Conservation (phyloP, 139 green algal species). For the Edaphochlamys debaryana region DNA sequence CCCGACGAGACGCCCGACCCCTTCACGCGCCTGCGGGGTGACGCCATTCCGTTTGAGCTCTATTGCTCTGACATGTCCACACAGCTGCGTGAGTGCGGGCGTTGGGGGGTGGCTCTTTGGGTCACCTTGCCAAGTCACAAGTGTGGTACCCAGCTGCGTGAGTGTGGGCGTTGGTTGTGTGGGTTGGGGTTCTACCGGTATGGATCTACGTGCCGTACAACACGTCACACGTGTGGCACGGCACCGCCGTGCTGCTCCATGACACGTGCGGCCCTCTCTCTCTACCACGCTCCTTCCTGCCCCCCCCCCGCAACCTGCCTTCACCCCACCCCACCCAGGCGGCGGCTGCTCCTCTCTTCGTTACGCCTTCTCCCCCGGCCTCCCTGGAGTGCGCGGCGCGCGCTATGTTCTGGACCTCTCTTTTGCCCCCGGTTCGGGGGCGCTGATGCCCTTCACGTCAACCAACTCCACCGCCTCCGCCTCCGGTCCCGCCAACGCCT, state of each 20-base stretch:
- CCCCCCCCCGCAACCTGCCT: not conserved
- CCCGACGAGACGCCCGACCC: slow-evolving; percentile 15
- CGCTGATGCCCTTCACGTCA: slow-evolving; percentile 29
- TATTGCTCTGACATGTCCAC: slow-evolving; percentile 44
- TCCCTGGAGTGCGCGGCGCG: slow-evolving; percentile 50
- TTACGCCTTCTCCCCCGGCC: slow-evolving; percentile 51
- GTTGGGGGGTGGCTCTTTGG: too few species aligned
- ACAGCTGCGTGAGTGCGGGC: slow-evolving; percentile 15
- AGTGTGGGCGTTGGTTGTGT: too few species aligned
- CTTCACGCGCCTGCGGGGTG: not conserved
- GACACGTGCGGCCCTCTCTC: too few species aligned
- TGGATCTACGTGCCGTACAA: too few species aligned
- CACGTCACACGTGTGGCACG: too few species aligned
- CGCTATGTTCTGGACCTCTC: slow-evolving; percentile 62
- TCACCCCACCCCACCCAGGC: not conserved
- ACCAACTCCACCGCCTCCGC: not conserved
- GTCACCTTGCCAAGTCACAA: too few species aligned
- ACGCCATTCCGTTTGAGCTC: slow-evolving; percentile 42
- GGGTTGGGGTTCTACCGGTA: too few species aligned
- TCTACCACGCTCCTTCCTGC: too few species aligned
- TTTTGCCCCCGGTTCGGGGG: slow-evolving; percentile 46
- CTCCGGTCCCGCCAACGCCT: not conserved
- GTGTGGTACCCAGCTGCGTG: too few species aligned
- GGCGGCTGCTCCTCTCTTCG: slow-evolving; percentile 58
- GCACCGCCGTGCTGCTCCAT: too few species aligned